phyloP scores from a whole-genome alignment of 371 early-diverging fungal species.

The Syncephalis plumigaleata region DNA sequence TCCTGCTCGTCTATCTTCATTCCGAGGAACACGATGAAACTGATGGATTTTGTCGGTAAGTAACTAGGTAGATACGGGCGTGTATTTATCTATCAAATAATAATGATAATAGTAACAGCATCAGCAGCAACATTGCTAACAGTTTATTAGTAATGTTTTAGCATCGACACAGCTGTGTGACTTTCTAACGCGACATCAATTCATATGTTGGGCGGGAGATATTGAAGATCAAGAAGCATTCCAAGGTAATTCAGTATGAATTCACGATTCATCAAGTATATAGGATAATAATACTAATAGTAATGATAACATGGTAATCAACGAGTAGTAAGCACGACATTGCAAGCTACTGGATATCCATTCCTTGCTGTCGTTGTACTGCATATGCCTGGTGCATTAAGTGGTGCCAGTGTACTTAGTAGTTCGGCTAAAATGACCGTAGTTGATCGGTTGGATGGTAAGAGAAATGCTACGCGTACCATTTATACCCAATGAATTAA shows the following conservation, averaged over 20 bases:
- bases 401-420: constrained; percentile 3
- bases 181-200: constrained; percentile 37
- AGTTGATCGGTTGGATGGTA: constrained; percentile 56
- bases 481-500: not conserved
- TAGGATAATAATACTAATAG: constrained; percentile 5
- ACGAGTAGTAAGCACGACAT: constrained; percentile 36
- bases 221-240: constrained; percentile 56
- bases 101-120: too few relatives aligned
- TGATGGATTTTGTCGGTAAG: constrained; percentile 40
- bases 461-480: not conserved
- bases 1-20: constrained; percentile 59
- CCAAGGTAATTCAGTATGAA: constrained; percentile 29
- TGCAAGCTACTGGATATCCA: constrained; percentile 66
- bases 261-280: too few relatives aligned
- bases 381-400: constrained; percentile 17
- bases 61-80: not conserved
- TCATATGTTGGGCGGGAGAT: constrained; percentile 75
- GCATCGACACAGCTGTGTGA: constrained; percentile 27
- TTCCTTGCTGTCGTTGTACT: constrained; percentile 61
- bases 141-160: constrained; percentile 23
- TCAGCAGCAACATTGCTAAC: too few relatives aligned
- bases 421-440: constrained; percentile 39
- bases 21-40: constrained; percentile 75
- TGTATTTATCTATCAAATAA: constrained; percentile 1
- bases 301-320: not conserved